phyloP scores from a whole-genome alignment of 768 basidiomycete species.

The Flagelloscypha sp. region DNA sequence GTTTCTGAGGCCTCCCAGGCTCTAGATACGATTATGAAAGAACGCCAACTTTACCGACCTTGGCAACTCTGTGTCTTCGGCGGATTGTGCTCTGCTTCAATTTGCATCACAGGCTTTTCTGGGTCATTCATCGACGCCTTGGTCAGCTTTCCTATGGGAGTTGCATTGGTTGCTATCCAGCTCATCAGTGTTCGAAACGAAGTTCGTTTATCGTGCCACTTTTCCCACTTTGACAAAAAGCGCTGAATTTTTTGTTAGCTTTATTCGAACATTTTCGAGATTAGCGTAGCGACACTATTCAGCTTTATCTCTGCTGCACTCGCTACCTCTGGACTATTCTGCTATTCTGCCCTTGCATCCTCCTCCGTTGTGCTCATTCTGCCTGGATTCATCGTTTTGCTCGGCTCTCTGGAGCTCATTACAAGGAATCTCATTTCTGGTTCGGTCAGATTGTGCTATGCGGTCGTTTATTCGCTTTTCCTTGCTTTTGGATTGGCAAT shows the following conservation, averaged over 20 bases:
- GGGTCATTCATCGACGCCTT: slow-evolving; percentile 76
- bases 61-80: slow-evolving; percentile 63
- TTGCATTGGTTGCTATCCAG: slow-evolving; percentile 65
- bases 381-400: slow-evolving; percentile 66
- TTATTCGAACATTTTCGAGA: slow-evolving; percentile 29
- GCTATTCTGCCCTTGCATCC: slow-evolving; percentile 75
- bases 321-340: slow-evolving; percentile 59
- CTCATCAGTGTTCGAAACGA: slow-evolving; percentile 66
- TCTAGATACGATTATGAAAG: slow-evolving; percentile 68
- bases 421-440: slow-evolving; percentile 78
- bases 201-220: too few relatives aligned
- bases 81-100: slow-evolving; percentile 67
- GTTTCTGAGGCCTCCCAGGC: slow-evolving; percentile 64
- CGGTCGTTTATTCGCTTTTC: slow-evolving; percentile 71
- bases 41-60: slow-evolving; percentile 50
- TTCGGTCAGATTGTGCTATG: slow-evolving; percentile 76
- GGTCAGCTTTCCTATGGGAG: slow-evolving; percentile 66
- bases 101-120: slow-evolving; percentile 63
- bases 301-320: slow-evolving; percentile 75
- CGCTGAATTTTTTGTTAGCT: too few relatives aligned
- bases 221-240: too few relatives aligned
- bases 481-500: slow-evolving; percentile 78
- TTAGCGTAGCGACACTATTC: slow-evolving; percentile 70
- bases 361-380: slow-evolving; percentile 74
- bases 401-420: slow-evolving; percentile 69